These are phyloP conservation scores for bread wheat (Triticum aestivum) DNA, from an alignment of 176 grass and related monocot species.

Conservation along the genomic window IWGSC_CS_RefSeq_v2.1 NC_057802.1:177610462-177610961, in stretches of 20 bases:
- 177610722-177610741: slow-evolving; percentile 77
- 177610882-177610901: background rate
- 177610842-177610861: slow-evolving; percentile 20
- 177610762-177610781: slow-evolving; percentile 92
- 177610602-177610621: slow-evolving; percentile 4
- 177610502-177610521: background rate
- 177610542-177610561: background rate
- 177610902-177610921: background rate
- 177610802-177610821: slow-evolving; percentile 1
- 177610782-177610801: slow-evolving; percentile 70
- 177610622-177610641: slow-evolving; percentile 41
- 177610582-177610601: slow-evolving; percentile 21
- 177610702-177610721: slow-evolving; percentile 89
- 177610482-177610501: background rate
- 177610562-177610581: background rate
- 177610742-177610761: slow-evolving; percentile 86
- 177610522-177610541: background rate
- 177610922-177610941: background rate
- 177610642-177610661: slow-evolving; percentile 36
- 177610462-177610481: slow-evolving; percentile 6
- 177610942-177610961: slow-evolving; percentile 23
- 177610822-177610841: slow-evolving; percentile 1
- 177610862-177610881: background rate
- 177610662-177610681: slow-evolving; percentile 80
- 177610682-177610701: slow-evolving; percentile 72